Base-by-base conservation (phyloP, 768 basidiomycete species). In the Serendipita sp. region DNA sequence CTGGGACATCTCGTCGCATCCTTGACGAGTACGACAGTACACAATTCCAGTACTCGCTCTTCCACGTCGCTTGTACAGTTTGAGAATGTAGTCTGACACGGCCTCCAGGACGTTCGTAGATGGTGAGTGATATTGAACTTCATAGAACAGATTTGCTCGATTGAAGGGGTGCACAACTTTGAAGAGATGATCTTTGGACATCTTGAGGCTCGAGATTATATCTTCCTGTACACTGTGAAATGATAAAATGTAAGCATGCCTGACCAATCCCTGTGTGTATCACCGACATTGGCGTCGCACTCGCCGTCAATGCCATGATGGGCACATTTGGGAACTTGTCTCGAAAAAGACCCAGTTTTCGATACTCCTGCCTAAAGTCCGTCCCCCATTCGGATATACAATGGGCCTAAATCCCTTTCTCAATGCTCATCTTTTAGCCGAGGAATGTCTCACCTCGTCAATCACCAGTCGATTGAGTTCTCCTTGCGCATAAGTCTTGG, bases 341-440 rank as follows among this genome's bases (percentile, higher is more conserved):
- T 1, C 90, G 80, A 70, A 93, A 87, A 42, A 74, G 70, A 3
- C 89, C 90, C 24, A 93, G 76, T 26, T 75, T 78, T 45, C 88
- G 75, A 68, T 90, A 92, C 44, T 88, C 84, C 33, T 71, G 76
- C 26, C 90, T 81, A 69, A 90, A 90, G 67, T 88, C 83, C 53
- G 89, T 87, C 0, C 87, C 88, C 89, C 88, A 90, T 76, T 90
- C 88, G 20, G 88, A 89, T 66, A 90, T 88, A 66, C 89, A 89
- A 70, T 90, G 88, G 1, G 88, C 89, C 86, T 87, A 11, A 33
- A 4, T 4, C 31, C 48, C 28, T 28, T 60, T 51, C 43, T 65
- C 13, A 63, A 31, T 22, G 30, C 60, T 44, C 9, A 62, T 62
- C 42, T 24, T 48, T 20, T 30, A 62, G 26, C n/a, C 41, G 30